Evolutionary conservation across 1,284 basidiomycete species (phyloP).

Genomic region (Moesziomyces sp.): DNA sequence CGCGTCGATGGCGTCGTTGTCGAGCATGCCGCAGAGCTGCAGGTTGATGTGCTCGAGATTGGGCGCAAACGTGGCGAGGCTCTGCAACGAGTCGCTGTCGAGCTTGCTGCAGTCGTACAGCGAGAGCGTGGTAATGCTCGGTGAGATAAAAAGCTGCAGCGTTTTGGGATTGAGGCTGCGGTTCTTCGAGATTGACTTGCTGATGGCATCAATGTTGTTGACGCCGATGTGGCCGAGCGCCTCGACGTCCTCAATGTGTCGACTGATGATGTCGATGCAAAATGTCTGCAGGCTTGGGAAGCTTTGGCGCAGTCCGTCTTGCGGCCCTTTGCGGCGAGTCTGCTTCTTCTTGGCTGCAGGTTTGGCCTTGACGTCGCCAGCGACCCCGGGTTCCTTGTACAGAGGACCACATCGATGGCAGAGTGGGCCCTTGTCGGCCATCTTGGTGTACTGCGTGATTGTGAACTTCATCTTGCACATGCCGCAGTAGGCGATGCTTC

Average conservation of each 20-base stretch:
- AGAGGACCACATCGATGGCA: conserved; percentile 54
- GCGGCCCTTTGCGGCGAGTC: conserved; percentile 27
- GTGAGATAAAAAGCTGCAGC: conserved; percentile 83
- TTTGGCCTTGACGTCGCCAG: conserved; percentile 25
- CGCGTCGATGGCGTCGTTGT: conserved; percentile 75
- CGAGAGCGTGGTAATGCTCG: conserved; percentile 76
- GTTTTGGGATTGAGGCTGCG: conserved; percentile 81
- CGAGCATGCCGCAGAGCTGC: conserved; percentile 87
- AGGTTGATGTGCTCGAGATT: conserved; percentile 72
- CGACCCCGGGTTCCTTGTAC: conserved; percentile 30
- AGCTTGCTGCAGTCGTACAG: conserved; percentile 85
- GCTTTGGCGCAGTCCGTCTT: conserved; percentile 47
- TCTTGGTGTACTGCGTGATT: conserved; percentile 75
- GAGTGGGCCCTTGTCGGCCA: conserved; percentile 37
- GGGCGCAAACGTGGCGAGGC: conserved; percentile 58
- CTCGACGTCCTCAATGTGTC: conserved; percentile 89
- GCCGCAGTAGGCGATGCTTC: conserved; percentile 83
- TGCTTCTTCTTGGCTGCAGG: conserved; percentile 38
- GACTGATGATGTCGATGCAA: conserved; percentile 87
- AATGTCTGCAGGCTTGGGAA: conserved; percentile 78
- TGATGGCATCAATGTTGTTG: conserved; percentile 59
- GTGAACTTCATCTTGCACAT: conserved; percentile 87
- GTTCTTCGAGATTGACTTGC: conserved; percentile 80
- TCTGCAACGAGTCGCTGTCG: conserved; percentile 51
- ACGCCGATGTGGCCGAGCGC: conserved; percentile 85